A percentile compares a stretch with the other conserved stretches of the same genome.
These are phyloP conservation scores for Erythrophleum fordii DNA, from an alignment of 306 rosid species.

Conservation along the genomic window DNA sequence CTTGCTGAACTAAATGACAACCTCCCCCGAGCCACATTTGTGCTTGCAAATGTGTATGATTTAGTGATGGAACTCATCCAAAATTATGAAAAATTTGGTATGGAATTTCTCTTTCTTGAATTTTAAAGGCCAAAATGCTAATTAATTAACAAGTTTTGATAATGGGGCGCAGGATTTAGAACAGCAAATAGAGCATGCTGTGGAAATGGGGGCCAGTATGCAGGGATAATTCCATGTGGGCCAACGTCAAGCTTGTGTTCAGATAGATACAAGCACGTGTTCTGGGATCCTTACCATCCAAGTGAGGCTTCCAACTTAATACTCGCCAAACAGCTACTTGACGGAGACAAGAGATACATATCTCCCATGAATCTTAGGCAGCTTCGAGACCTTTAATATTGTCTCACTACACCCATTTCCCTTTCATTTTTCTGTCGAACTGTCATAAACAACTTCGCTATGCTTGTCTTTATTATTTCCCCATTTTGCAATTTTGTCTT, in stretches of 20 bases:
- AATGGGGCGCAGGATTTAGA: conserved; percentile 51
- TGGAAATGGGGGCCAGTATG: conserved; percentile 74
- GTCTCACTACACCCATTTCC: background rate
- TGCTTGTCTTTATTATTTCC: background rate
- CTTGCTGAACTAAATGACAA: conserved; percentile 59
- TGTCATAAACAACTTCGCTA: background rate
- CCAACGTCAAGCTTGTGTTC: conserved; percentile 71
- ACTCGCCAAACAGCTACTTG: conserved; percentile 64
- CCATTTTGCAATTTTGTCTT: background rate
- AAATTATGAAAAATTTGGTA: conserved; percentile 65
- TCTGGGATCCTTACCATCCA: conserved; percentile 89
- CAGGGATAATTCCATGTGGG: conserved; percentile 86
- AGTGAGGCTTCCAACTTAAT: conserved; percentile 78
- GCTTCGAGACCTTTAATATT: conserved; percentile 48
- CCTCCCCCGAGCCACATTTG: conserved; percentile 68
- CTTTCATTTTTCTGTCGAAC: background rate
- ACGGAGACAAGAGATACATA: conserved; percentile 58
- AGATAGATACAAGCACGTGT: conserved; percentile 64
- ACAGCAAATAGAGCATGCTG: conserved; percentile 74
- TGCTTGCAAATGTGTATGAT: conserved; percentile 74
- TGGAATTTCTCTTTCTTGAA: background rate
- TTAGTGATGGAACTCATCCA: conserved; percentile 60
- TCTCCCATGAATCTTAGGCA: conserved; percentile 72
- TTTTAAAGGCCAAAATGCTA: background rate
- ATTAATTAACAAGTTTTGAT: background rate